These are phyloP conservation scores for Alternaria hordeiaustralica DNA, from an alignment of 2,329 filamentous ascomycete genomes.

Conservation along the genomic window DNA sequence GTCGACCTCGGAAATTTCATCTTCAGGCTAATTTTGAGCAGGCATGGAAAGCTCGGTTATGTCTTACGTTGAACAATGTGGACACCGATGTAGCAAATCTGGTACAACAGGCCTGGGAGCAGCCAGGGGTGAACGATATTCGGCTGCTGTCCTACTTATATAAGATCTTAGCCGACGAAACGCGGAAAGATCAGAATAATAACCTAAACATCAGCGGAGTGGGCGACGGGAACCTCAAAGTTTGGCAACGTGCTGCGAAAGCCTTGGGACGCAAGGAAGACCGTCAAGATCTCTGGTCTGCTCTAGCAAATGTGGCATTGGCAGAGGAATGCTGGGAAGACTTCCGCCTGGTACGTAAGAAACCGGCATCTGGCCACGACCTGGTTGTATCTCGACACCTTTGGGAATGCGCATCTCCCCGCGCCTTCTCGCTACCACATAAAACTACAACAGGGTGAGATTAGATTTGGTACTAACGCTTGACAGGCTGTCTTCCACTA, in stretches of 20 bases:
- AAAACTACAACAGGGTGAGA: not conserved
- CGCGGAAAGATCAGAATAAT: conserved; percentile 7
- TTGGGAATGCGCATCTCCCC: not conserved
- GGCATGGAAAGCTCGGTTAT: conserved; percentile 43
- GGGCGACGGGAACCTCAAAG: conserved; percentile 28
- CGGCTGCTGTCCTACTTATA: conserved; percentile 39
- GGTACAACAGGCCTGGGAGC: conserved; percentile 26
- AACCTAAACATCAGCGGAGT: conserved; percentile 16
- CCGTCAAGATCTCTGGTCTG: conserved; percentile 36
- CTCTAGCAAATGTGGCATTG: conserved; percentile 36
- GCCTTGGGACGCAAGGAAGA: conserved; percentile 27
- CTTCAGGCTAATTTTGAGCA: conserved; percentile 15
- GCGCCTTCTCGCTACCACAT: not conserved
- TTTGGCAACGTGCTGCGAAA: conserved; percentile 41
- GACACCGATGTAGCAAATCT: conserved; percentile 15
- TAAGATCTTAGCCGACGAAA: conserved; percentile 26
- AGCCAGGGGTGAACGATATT: conserved; percentile 33
- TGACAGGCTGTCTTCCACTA: conserved; percentile 39
- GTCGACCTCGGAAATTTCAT: not conserved
- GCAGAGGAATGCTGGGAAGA: conserved; percentile 44
- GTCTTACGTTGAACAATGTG: conserved; percentile 23
- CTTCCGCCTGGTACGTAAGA: conserved; percentile 36
- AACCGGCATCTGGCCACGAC: not conserved
- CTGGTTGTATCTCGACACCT: not conserved
- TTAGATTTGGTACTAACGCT: conserved; percentile 10